Base-by-base conservation (phyloP, 1,284 basidiomycete genomes). In the Trichosporon sp. region DNA sequence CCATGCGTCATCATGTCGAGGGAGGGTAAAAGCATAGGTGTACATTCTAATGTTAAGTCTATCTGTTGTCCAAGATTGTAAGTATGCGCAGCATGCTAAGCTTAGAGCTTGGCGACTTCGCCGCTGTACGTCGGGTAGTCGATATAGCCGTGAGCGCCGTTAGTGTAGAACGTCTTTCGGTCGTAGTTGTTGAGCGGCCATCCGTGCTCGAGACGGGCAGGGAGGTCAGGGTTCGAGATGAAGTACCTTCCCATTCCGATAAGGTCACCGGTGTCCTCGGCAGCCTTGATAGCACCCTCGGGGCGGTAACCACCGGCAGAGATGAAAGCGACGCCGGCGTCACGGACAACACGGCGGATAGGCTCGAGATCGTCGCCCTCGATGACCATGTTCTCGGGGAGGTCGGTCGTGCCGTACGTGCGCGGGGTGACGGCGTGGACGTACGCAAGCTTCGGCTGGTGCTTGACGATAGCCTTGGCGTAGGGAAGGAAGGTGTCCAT, bases 351-450 rank as follows among this genome's bases (percentile, higher is more conserved):
- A 14, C 67, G 58, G 33, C 71, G 59, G 58, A 72, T 73, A 0
- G 65, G 57, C 29, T 73, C 64, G 23, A 75, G 61, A 29, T 58
- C 62, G 31, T 75, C 73, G 32, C 61, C 59, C 21, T 54, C 44
- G 46, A 70, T 67, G 10, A 59, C 56, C 52, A 46, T 60, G 60
- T 70, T 67, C 62, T 66, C 66, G 11, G 68, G 60, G 34, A 70
- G 16, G 62, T 61, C 62, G 11, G 16, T 67, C 19, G 64, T 60
- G 27, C 74, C 69, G 40, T 65, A 59, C 6, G 64, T 69, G 31
- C 82, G 77, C 1, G 84, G 79, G 70, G 87, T 86, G 29, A 85
- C 75, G 40, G 84, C 76, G 71, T 89, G 87, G 16, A 87, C 64
- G 70, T 86, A 88, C 1, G 85, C 85, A 8, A 88, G 75, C 9